A percentile compares a stretch with the other conserved stretches of the same genome.
These are phyloP conservation scores for carrot (Daucus carota) DNA, from an alignment of 129 eudicot species.

Conservation along the genomic window DNA sequence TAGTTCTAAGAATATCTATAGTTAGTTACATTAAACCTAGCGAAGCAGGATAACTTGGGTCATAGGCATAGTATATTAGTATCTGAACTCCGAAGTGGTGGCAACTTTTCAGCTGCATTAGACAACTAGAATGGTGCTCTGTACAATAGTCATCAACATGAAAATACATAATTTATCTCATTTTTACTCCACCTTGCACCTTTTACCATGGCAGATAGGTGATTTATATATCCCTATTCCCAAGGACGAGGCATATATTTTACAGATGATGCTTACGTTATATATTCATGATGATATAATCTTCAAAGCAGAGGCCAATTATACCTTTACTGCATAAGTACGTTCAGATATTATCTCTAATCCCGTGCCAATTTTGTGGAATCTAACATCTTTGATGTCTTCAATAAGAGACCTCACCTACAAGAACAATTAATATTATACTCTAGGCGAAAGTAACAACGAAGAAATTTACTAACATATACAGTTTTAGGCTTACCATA, in stretches of 20 bases:
- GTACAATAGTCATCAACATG: not conserved
- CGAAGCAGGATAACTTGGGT: not conserved
- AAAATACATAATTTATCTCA: not conserved
- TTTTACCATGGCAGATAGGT: not conserved
- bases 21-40: not conserved
- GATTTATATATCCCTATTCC: not conserved
- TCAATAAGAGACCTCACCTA: constrained; percentile 96
- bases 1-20: not conserved
- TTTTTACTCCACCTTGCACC: not conserved
- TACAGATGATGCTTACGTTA: not conserved
- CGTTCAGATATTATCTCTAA: constrained; percentile 70
- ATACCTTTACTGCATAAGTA: constrained; percentile 83
- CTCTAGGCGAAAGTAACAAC: not conserved
- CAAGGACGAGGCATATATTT: not conserved
- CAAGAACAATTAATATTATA: not conserved
- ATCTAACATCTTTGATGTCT: constrained; percentile 93
- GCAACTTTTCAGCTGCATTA: not conserved
- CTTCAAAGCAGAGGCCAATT: not conserved
- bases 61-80: not conserved
- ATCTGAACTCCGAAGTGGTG: not conserved
- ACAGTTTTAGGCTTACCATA: constrained; percentile 49
- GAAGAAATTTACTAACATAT: not conserved
- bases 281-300: not conserved
- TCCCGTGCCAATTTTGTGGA: constrained; percentile 92
- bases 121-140: not conserved